Evolutionary conservation across 1,284 basidiomycete genomes (phyloP).

Genomic region (Ceratobasidium papillatum): DNA sequence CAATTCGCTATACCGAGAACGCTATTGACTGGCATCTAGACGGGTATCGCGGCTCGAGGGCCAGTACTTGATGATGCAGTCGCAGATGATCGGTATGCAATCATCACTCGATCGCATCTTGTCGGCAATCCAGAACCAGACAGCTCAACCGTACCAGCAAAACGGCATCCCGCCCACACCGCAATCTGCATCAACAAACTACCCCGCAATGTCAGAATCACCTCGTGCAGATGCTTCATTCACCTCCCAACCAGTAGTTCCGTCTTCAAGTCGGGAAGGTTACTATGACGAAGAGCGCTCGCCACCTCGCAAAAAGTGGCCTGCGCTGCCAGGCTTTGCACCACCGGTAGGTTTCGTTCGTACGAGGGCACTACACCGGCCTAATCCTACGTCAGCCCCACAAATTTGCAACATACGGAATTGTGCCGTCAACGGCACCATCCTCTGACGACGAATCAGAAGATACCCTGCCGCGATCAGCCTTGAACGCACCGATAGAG

Average conservation of each 20-base stretch:
- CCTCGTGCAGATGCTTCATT: slow-evolving; percentile 48
- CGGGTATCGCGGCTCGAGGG: slow-evolving; percentile 82
- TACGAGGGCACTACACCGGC: neutral
- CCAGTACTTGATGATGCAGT: slow-evolving; percentile 87
- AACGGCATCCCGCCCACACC: slow-evolving; percentile 37
- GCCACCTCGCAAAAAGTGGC: slow-evolving; percentile 60
- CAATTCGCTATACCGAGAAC: slow-evolving; percentile 45
- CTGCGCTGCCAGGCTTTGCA: slow-evolving; percentile 87
- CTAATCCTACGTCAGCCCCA: slow-evolving; percentile 64
- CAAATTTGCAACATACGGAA: slow-evolving; percentile 90
- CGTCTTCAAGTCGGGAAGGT: slow-evolving; percentile 17
- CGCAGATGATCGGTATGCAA: slow-evolving; percentile 91
- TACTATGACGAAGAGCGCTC: slow-evolving; percentile 29
- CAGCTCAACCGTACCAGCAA: slow-evolving; percentile 34
- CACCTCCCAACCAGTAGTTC: slow-evolving; percentile 41
- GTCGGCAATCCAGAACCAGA: slow-evolving; percentile 67
- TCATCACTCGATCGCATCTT: slow-evolving; percentile 83
- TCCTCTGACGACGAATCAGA: slow-evolving; percentile 90
- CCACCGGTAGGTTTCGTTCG: slow-evolving; percentile 69
- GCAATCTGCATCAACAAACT: slow-evolving; percentile 29
- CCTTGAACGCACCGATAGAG: slow-evolving; percentile 90
- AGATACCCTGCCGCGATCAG: slow-evolving; percentile 80
- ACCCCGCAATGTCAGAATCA: slow-evolving; percentile 48
- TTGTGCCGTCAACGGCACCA: slow-evolving; percentile 78
- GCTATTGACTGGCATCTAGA: slow-evolving; percentile 55